Evolutionary conservation across 2,329 filamentous ascomycete species (phyloP).

Genomic region (Magnaporthales sp.): DNA sequence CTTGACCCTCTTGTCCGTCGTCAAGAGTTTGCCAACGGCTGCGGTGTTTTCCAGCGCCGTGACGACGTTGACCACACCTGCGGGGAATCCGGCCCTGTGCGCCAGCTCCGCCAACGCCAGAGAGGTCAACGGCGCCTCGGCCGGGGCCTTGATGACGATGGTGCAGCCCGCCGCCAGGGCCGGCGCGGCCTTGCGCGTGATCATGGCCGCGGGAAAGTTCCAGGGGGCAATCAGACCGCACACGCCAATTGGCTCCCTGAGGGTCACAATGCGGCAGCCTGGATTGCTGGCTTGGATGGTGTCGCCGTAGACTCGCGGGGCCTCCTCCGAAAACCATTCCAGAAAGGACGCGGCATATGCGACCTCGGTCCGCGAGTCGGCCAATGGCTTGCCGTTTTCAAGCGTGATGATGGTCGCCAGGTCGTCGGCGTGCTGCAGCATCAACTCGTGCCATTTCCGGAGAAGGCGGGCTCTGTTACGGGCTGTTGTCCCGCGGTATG

Average conservation of each 20-base stretch:
- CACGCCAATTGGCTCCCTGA: constrained; percentile 60
- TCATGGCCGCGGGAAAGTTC: constrained; percentile 52
- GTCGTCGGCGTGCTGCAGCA: constrained; percentile 58
- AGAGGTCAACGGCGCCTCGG: constrained; percentile 60
- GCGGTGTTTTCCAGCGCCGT: constrained; percentile 9
- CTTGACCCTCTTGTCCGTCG: constrained; percentile 6
- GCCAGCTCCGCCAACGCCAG: constrained; percentile 58
- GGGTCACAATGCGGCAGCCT: constrained; percentile 51
- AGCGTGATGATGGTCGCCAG: constrained; percentile 53
- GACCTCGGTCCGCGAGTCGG: constrained; percentile 51
- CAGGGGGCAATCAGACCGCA: constrained; percentile 59
- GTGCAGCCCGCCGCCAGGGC: constrained; percentile 63
- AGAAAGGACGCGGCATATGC: constrained; percentile 51
- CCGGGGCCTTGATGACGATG: constrained; percentile 61
- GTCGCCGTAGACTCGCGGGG: constrained; percentile 47
- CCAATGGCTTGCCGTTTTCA: constrained; percentile 61
- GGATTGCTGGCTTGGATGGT: constrained; percentile 51
- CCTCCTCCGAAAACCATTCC: constrained; percentile 55
- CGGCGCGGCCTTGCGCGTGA: constrained; percentile 33
- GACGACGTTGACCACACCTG: constrained; percentile 42
- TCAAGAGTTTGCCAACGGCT: constrained; percentile 5
- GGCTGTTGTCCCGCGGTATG: constrained; percentile 46
- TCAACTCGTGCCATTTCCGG: constrained; percentile 59
- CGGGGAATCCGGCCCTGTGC: constrained; percentile 56
- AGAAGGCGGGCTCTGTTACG: constrained; percentile 33